These are phyloP conservation scores for Tetrahymena elliotti DNA, from an alignment of 73 alveolate species.

Conservation along the genomic window DNA sequence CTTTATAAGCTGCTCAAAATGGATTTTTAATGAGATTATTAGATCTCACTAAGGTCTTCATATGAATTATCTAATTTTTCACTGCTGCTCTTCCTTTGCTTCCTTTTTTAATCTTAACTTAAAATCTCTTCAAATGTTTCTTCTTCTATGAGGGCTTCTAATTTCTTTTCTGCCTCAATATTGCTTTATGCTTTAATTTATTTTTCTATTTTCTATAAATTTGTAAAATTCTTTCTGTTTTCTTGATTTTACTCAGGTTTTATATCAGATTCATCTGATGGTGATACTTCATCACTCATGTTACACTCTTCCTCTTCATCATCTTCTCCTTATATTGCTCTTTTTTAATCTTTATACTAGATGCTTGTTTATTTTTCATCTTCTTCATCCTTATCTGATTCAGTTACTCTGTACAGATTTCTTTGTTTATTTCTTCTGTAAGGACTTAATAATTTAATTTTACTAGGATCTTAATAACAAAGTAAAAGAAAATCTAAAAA, in stretches of 20 bases:
- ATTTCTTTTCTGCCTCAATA: too few species aligned
- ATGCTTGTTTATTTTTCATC: neutral
- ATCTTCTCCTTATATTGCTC: neutral
- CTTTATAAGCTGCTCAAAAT: neutral
- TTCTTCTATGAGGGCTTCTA: neutral
- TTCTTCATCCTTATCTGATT: neutral
- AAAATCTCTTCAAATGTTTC: neutral
- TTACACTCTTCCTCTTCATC: neutral
- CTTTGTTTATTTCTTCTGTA: neutral
- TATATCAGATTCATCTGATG: neutral
- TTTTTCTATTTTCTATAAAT: neutral
- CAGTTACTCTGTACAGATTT: neutral
- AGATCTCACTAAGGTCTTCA: neutral
- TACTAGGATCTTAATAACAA: neutral
- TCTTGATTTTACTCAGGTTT: neutral
- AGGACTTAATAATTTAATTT: neutral
- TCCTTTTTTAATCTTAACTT: neutral
- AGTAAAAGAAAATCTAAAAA: neutral
- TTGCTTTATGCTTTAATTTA: neutral
- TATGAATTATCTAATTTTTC: neutral
- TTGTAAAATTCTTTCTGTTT: too few species aligned
- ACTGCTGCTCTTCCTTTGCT: neutral
- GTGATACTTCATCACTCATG: neutral
- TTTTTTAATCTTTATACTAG: neutral
- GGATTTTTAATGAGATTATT: neutral